A percentile compares a stretch with the other conserved stretches of the same genome.
phyloP scores from a whole-genome alignment of 768 basidiomycete genomes.

The Ramaria rubella region DNA sequence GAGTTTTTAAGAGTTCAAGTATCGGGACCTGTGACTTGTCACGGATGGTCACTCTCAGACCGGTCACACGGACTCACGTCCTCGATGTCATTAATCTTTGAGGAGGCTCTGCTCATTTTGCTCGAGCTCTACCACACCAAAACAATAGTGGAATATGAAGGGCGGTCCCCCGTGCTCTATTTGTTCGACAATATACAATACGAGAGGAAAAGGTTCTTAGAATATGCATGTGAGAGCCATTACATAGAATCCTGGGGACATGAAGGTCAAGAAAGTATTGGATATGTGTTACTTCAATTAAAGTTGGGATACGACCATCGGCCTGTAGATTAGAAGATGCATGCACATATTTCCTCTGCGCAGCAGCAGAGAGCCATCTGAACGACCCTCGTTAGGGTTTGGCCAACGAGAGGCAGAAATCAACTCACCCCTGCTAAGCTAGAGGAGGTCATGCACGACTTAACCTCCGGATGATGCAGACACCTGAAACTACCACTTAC shows the following conservation, averaged over 20 bases:
- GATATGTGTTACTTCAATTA: no score
- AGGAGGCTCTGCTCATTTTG: no score
- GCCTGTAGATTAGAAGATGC: conserved; percentile 43
- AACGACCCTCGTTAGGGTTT: conserved; percentile 14
- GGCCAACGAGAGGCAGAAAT: conserved; percentile 10
- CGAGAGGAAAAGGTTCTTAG: no score
- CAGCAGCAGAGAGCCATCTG: conserved; percentile 49
- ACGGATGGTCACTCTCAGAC: neutral
- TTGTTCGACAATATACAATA: no score
- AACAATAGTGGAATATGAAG: no score
- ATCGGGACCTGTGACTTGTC: conserved; percentile 14
- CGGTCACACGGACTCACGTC: no score
- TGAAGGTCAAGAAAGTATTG: neutral
- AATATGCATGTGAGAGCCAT: no score
- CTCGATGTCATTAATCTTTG: no score
- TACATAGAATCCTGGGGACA: neutral
- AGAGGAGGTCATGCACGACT: neutral
- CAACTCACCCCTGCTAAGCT: conserved; percentile 14
- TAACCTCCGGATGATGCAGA: neutral
- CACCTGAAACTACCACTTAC: conserved; percentile 44
- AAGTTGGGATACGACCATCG: neutral
- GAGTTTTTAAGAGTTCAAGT: neutral
- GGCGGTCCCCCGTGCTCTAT: no score
- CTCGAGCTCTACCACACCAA: no score
- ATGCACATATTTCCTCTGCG: conserved; percentile 78